Evolutionary conservation across 2,329 filamentous ascomycete genomes (phyloP), one percentile per base, ranked within the genome.

Genomic region (Fusarium penzigii): DNA sequence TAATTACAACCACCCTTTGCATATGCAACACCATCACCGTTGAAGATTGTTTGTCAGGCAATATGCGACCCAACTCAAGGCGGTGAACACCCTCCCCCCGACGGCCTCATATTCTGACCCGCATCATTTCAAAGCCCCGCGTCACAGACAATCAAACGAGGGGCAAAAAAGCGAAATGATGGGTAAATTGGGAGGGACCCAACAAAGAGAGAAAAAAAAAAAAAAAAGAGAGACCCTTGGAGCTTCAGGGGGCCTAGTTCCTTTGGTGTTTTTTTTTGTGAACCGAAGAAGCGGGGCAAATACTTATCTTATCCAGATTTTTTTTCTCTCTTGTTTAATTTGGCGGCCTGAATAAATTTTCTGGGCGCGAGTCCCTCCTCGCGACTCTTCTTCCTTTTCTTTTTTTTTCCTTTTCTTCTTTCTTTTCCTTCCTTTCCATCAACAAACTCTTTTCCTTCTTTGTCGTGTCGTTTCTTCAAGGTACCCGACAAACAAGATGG

Each of bases 401-500:
- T 51, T 53, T 52, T 44, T 44, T 17, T 39, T 41, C 42, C 29
- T 13, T n/a, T 42, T 47, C 38, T 49, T 34, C 13, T 39, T 14
- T 44, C 49, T 53, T 52, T 44, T 44, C 25, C 39, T 41, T 46
- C 29, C 16, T n/a, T 42, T 47, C 38, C 16, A 45, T 44, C 40
- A 13, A 36, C 48, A 34, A 45, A 14, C 17, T 39, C 39, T 38
- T 39, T 42, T 47, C 39, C 48, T 46, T 62, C 55, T 58, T 52
- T 62, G 60, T 66, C 61, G 53, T 49, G 47, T 59, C 52, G 29
- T 25, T 25, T 25, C 54, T 64, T 51, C 39, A 45, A 46, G 20
- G 32, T 51, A 53, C 50, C 52, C 58, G 62, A 53, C 62, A 61
- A 51, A 51, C 49, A 63, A 64, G 46, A 76, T 76, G 74, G 75